These are phyloP conservation scores for Schizophyllum commune DNA, from an alignment of 1,284 basidiomycete species.

Conservation along the genomic window DNA sequence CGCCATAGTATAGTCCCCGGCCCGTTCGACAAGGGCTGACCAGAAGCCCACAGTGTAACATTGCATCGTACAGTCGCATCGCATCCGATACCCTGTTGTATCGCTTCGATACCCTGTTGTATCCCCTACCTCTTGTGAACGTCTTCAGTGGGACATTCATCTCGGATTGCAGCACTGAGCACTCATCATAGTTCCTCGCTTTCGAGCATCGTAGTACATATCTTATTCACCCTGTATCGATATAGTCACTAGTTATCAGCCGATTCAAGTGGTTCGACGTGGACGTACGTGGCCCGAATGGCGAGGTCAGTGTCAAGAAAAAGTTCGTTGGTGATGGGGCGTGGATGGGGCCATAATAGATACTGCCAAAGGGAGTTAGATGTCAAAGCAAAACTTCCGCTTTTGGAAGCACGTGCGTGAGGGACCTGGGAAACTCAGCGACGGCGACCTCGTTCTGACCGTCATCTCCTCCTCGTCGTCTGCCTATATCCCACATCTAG, in stretches of 20 bases:
- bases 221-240: not conserved
- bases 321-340: too few species aligned
- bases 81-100: too few species aligned
- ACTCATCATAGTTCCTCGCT: not conserved
- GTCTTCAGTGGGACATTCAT: not conserved
- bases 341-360: not conserved
- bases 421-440: too few species aligned
- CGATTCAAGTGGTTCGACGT: not conserved
- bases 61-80: too few species aligned
- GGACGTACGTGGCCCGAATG: not conserved
- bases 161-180: not conserved
- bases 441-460: not conserved
- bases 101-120: too few species aligned
- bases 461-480: conserved; percentile 6
- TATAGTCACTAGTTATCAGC: not conserved
- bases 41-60: too few species aligned
- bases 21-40: too few species aligned
- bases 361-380: not conserved
- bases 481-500: conserved; percentile 8
- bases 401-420: too few species aligned
- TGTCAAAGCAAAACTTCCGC: too few species aligned
- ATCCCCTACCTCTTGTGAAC: too few species aligned
- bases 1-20: not conserved
- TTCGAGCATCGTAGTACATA: not conserved
- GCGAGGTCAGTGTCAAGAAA: too few species aligned